A percentile compares a stretch with the other conserved stretches of the same genome.
These are phyloP conservation scores for Coniochaeta sp. DNA, from an alignment of 2,329 filamentous ascomycete genomes.

Conservation along the genomic window DNA sequence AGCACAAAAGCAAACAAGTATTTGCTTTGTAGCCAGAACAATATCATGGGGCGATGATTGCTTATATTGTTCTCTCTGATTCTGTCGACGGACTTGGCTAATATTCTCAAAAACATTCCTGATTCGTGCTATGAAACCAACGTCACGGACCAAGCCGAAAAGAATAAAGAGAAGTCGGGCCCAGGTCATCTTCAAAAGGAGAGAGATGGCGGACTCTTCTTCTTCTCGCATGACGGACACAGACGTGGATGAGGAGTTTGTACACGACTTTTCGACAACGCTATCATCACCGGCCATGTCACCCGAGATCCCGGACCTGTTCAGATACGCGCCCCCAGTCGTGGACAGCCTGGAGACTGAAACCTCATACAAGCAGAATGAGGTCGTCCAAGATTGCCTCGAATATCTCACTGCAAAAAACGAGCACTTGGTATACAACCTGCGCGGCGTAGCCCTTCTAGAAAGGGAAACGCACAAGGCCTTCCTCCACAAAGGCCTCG, in stretches of 20 bases:
- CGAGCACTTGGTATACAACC: constrained; percentile 50
- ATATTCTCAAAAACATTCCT: background rate
- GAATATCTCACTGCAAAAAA: constrained; percentile 56
- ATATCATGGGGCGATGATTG: constrained; percentile 1
- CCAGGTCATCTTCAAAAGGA: constrained; percentile 3
- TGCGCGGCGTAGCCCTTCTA: constrained; percentile 67
- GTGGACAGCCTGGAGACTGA: constrained; percentile 59
- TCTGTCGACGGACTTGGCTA: background rate
- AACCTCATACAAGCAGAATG: constrained; percentile 61
- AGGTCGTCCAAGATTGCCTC: constrained; percentile 61
- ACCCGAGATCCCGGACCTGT: constrained; percentile 43
- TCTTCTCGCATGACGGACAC: constrained; percentile 4
- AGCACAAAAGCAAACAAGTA: background rate
- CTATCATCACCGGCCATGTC: constrained; percentile 10
- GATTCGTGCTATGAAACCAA: background rate
- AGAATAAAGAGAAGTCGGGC: background rate
- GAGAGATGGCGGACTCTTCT: constrained; percentile 2
- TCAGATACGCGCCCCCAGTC: constrained; percentile 52
- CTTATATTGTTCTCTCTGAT: background rate
- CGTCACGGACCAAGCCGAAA: background rate
- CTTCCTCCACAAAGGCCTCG: constrained; percentile 55
- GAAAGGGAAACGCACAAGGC: constrained; percentile 52
- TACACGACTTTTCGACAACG: constrained; percentile 6
- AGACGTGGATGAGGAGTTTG: constrained; percentile 16
- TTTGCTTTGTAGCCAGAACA: background rate